Base-by-base conservation (phyloP, 2,329 filamentous ascomycete genomes). In the Fusarium fujikuroi region DNA sequence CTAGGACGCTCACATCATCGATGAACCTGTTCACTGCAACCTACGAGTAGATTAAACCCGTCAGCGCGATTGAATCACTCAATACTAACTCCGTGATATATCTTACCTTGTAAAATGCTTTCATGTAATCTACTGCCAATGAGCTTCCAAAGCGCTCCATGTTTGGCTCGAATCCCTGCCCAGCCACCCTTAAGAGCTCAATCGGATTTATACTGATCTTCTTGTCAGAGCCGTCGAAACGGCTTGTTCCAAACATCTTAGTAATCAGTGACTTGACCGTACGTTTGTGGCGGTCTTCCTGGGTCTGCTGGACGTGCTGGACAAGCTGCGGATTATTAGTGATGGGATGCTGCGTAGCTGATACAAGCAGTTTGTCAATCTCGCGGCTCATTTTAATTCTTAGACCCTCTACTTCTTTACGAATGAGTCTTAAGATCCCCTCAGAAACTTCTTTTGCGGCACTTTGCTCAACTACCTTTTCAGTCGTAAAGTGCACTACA, bases 101-200 rank as follows among this genome's bases (percentile, higher is more conserved):
- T 28, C 60, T 30, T 76, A 80, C 84, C 76, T 85, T 79, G 60
- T 85, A 86, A 60, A 83, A 86, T 0, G 83, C 83, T 39, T 81
- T 74, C 70, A 84, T 78, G 23, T 76, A 81, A 53, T 84, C 83
- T 3, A 84, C 80, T 46, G 81, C 78, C 16, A 77, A 74, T 37
- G 80, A 78, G 25, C 77, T 63, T 18, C 60, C 76, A 58, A 77
- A 78, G 3, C 65, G 64, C 19, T 78, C 73, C 70, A 83, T 80
- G 36, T 83, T 75, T 11, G 67, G 46, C 14, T 75, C 69, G 10
- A 59, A 23, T 4, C 28, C 42, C 3, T 18, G 10, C 9, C 9
- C 9, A 3, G 37, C 36, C 10, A 72, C 15, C 4, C 34, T 5
- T 2, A 68, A 59, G 1, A 40, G 39, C n/a, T 64, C 23, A 7